Evolutionary conservation across 2,329 filamentous ascomycete species (phyloP).

Genomic region (Penicillium rolfsii): DNA sequence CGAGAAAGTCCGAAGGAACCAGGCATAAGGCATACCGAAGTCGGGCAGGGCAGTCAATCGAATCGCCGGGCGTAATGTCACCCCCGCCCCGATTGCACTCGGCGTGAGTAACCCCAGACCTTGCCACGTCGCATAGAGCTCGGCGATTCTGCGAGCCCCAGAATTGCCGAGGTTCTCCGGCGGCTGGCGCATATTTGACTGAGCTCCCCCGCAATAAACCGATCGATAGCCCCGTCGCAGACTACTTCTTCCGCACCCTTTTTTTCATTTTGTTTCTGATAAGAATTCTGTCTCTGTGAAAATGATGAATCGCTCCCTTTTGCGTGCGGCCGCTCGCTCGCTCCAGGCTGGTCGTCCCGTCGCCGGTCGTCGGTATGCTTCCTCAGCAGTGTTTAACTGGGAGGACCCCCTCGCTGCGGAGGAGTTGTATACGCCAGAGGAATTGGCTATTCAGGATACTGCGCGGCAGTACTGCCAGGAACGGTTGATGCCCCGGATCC

Average conservation of each 20-base stretch:
- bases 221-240: constrained; percentile 8
- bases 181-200: constrained; percentile 30
- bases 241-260: constrained; percentile 2
- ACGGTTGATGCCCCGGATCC: constrained; percentile 77
- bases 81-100: background rate
- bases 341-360: constrained; percentile 29
- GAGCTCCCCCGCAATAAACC: constrained; percentile 28
- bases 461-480: constrained; percentile 95
- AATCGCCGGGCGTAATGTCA: constrained; percentile 12
- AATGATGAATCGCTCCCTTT: constrained; percentile 39
- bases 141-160: constrained; percentile 21
- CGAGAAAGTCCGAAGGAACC: constrained; percentile 26
- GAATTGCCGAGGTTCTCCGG: constrained; percentile 36
- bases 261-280: background rate
- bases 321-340: constrained; percentile 39
- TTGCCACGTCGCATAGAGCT: constrained; percentile 5
- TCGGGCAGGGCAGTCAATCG: constrained; percentile 18
- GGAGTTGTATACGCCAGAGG: constrained; percentile 83
- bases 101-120: background rate
- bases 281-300: background rate
- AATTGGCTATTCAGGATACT: constrained; percentile 84
- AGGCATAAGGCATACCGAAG: constrained; percentile 6
- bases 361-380: constrained; percentile 31
- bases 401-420: constrained; percentile 79
- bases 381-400: constrained; percentile 73